A percentile compares a stretch with the other conserved stretches of the same genome.
Evolutionary conservation across 1,284 basidiomycete genomes (phyloP).

Genomic region (Naganishia liquefaciens): DNA sequence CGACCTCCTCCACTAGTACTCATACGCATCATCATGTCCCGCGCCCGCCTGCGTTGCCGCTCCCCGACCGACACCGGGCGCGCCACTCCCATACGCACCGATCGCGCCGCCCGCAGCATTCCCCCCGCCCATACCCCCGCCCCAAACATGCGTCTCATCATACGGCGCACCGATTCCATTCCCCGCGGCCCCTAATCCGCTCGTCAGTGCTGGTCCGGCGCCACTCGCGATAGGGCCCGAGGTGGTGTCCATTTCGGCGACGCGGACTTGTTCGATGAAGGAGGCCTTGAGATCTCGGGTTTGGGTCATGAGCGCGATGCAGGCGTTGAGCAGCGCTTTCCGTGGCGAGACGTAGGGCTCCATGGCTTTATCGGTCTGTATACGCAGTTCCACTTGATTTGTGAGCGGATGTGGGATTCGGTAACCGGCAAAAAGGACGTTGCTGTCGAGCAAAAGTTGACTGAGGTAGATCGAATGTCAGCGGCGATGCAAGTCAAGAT

Average conservation of each 20-base stretch:
- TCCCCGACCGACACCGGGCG: constrained; percentile 14
- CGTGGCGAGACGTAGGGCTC: constrained; percentile 65
- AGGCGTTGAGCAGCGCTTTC: constrained; percentile 79
- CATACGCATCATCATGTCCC: constrained; percentile 13
- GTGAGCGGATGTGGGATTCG: constrained; percentile 96
- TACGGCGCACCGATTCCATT: constrained; percentile 23
- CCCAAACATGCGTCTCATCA: constrained; percentile 20
- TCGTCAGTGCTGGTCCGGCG: constrained; percentile 14
- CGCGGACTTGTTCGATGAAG: constrained; percentile 26
- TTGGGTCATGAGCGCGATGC: constrained; percentile 68
- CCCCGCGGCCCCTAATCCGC: not conserved
- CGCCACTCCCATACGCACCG: constrained; percentile 15
- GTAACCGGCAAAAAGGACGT: constrained; percentile 93
- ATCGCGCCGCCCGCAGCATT: constrained; percentile 20
- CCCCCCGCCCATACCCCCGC: constrained; percentile 11
- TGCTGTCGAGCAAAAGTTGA: constrained; percentile 79
- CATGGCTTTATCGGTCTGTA: constrained; percentile 74
- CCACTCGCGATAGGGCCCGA: not conserved
- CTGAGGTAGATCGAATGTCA: constrained; percentile 55
- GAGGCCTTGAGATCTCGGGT: constrained; percentile 26
- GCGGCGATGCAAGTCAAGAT: constrained; percentile 1
- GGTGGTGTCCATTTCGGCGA: constrained; percentile 15
- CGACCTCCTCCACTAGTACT: constrained; percentile 12
- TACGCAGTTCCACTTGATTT: constrained; percentile 88
- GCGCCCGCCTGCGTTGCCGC: not conserved